These are phyloP conservation scores for Plenodomus lindquistii DNA, from an alignment of 2,329 filamentous ascomycete species.

Conservation along the genomic window DNA sequence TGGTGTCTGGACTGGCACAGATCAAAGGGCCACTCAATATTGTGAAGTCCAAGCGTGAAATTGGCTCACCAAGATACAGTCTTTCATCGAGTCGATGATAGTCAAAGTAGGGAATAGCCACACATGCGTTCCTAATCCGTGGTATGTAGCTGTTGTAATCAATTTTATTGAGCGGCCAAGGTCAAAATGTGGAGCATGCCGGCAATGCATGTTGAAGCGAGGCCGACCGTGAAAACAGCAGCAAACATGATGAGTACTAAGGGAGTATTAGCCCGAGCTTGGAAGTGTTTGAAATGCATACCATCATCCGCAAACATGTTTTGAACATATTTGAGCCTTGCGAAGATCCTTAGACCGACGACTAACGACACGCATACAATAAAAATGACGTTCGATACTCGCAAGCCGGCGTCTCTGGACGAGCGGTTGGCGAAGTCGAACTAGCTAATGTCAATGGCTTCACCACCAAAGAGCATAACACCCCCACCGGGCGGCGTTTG, in stretches of 20 bases:
- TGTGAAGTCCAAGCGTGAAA: too few relatives aligned
- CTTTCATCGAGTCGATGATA: slow-evolving; percentile 18
- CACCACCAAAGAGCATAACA: too few relatives aligned
- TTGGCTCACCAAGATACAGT: slow-evolving; percentile 21
- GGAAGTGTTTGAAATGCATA: slow-evolving; percentile 4
- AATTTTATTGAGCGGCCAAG: background rate
- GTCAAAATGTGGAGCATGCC: slow-evolving; percentile 14
- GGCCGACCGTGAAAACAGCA: slow-evolving; percentile 25
- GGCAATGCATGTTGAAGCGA: slow-evolving; percentile 26
- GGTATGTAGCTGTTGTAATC: slow-evolving; percentile 13
- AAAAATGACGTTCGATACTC: slow-evolving; percentile 19
- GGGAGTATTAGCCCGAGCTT: background rate
- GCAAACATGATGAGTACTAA: slow-evolving; percentile 31
- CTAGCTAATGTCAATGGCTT: slow-evolving; percentile 21
- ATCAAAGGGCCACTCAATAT: too few relatives aligned
- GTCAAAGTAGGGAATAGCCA: slow-evolving; percentile 19
- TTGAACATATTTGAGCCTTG: slow-evolving; percentile 19
- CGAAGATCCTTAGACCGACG: slow-evolving; percentile 27
- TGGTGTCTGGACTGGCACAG: too few relatives aligned
- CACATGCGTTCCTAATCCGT: slow-evolving; percentile 29
- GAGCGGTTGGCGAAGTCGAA: slow-evolving; percentile 25
- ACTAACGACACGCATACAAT: slow-evolving; percentile 25
- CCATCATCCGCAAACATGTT: slow-evolving; percentile 32
- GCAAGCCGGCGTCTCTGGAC: slow-evolving; percentile 17
- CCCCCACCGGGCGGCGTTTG: too few relatives aligned